These are phyloP conservation scores for Tolypocladium amazonense DNA, from an alignment of 2,329 filamentous ascomycete species.

Conservation along the genomic window DNA sequence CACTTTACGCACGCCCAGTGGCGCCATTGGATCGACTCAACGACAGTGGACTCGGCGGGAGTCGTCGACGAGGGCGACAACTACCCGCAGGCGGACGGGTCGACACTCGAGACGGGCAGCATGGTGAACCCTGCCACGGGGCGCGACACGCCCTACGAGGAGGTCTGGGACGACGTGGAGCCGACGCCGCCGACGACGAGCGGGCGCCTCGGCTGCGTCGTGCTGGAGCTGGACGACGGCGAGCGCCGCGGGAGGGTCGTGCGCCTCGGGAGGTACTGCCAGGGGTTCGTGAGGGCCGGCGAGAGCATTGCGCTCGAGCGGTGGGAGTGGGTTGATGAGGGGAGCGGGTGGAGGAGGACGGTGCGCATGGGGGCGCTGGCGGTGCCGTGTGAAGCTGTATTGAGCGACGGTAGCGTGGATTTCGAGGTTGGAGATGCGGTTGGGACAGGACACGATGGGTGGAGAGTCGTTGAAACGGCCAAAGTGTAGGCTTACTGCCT, in stretches of 20 bases:
- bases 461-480: conserved; percentile 7
- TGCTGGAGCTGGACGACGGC: conserved; percentile 28
- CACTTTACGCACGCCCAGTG: conserved; percentile 31
- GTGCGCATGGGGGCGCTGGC: conserved; percentile 21
- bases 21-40: conserved; percentile 51
- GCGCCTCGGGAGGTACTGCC: conserved; percentile 40
- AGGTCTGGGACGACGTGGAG: conserved; percentile 48
- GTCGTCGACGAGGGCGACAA: conserved; percentile 47
- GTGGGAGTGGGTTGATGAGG: conserved; percentile 33
- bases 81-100: conserved; percentile 28
- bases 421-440: conserved; percentile 1
- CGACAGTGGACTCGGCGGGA: conserved; percentile 24
- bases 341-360: conserved; percentile 22
- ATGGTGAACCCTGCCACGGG: conserved; percentile 50
- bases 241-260: conserved; percentile 38
- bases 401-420: neutral
- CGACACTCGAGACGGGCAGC: conserved; percentile 43
- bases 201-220: conserved; percentile 16
- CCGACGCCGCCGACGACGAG: conserved; percentile 10
- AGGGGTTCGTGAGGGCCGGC: conserved; percentile 41
- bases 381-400: conserved; percentile 23
- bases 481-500: neutral
- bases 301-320: conserved; percentile 37
- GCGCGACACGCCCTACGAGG: conserved; percentile 46
- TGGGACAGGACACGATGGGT: neutral